A percentile compares a stretch with the other conserved stretches of the same genome.
These are phyloP conservation scores for Lachancea dasiensis DNA, from an alignment of 805 yeast species.

Conservation along the genomic window DNA sequence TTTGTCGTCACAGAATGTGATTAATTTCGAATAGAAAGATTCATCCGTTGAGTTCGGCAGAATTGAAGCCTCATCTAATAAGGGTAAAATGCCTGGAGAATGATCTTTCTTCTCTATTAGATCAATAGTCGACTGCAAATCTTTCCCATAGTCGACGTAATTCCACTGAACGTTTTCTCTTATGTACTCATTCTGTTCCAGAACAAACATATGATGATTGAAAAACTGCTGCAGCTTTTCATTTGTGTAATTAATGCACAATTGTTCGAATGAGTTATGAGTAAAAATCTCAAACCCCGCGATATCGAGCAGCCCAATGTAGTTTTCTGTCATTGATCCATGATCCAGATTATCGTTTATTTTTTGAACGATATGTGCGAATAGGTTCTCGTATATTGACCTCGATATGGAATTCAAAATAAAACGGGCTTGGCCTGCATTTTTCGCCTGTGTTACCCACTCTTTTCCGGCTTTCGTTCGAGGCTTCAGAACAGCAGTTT, in stretches of 20 bases:
- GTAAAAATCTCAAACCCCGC: conserved; percentile 97
- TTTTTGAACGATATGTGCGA: conserved; percentile 66
- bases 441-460: conserved; percentile 70
- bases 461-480: conserved; percentile 90
- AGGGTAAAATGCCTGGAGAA: conserved; percentile 72
- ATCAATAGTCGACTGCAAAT: conserved; percentile 90
- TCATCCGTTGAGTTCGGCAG: conserved; percentile 85
- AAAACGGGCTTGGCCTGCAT: conserved; percentile 71
- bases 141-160: conserved; percentile 92
- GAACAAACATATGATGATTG: conserved; percentile 94
- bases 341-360: conserved; percentile 65
- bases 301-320: conserved; percentile 93
- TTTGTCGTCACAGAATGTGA: conserved; percentile 52
- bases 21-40: conserved; percentile 75
- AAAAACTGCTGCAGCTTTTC: conserved; percentile 97
- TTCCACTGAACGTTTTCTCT: conserved; percentile 95
- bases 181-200: conserved; percentile 93
- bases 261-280: conserved; percentile 90
- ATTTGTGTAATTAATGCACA: conserved; percentile 94
- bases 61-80: conserved; percentile 91
- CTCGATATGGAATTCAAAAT: conserved; percentile 85
- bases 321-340: conserved; percentile 41
- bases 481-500: conserved; percentile 62
- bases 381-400: conserved; percentile 76
- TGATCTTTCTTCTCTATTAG: conserved; percentile 62